Evolutionary conservation across 2,329 filamentous ascomycete species (phyloP).

Genomic region (Botrytis sinoallii): DNA sequence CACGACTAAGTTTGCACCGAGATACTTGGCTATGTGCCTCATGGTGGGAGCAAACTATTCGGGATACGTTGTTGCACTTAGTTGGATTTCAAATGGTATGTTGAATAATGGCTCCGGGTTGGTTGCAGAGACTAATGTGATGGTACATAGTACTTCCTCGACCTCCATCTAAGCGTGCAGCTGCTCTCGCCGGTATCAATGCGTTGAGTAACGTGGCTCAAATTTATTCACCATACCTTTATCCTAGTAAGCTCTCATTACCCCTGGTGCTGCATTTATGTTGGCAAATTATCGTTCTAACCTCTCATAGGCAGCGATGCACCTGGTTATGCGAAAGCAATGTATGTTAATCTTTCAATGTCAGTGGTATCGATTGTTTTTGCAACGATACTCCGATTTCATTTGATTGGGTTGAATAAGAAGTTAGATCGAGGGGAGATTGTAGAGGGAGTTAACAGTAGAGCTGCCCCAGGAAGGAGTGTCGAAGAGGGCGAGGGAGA

Average conservation of each 20-base stretch:
- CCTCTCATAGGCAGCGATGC: not conserved
- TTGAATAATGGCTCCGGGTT: not conserved
- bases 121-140: not conserved
- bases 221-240: slow-evolving; percentile 64
- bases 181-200: slow-evolving; percentile 26
- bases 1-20: slow-evolving; percentile 22
- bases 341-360: slow-evolving; percentile 66
- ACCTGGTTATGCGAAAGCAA: slow-evolving; percentile 43
- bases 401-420: slow-evolving; percentile 64
- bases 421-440: slow-evolving; percentile 61
- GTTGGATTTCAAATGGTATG: slow-evolving; percentile 64
- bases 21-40: slow-evolving; percentile 25
- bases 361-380: slow-evolving; percentile 61
- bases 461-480: not conserved
- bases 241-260: slow-evolving; percentile 4
- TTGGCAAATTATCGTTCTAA: not conserved
- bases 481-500: slow-evolving; percentile 10
- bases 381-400: slow-evolving; percentile 59
- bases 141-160: slow-evolving; percentile 37
- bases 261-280: too few relatives aligned
- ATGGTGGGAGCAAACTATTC: slow-evolving; percentile 14
- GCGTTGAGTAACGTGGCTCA: slow-evolving; percentile 52
- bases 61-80: slow-evolving; percentile 49
- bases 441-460: slow-evolving; percentile 42
- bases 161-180: slow-evolving; percentile 28